Evolutionary conservation across 106 monocot species (phyloP), one percentile per base, ranked within the genome.

Genomic region (Narthecium ossifragum): DNA sequence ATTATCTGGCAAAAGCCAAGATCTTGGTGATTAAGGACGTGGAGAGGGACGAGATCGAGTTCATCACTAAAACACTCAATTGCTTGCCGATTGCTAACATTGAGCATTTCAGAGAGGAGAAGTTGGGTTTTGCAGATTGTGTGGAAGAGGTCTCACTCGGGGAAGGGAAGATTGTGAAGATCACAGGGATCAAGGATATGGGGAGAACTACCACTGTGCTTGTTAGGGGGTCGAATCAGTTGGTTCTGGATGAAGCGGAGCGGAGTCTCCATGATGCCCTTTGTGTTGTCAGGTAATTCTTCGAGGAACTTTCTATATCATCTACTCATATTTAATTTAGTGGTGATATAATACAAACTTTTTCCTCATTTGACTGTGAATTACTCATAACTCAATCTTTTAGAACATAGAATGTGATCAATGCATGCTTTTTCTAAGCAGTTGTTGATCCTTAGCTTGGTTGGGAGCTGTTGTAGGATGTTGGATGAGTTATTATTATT

Each of bases 21-120:
- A 94, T 89, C 43, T 48, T 94, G 66, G 93, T 94, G 46, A 66
- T 94, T 6, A 94, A 80, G 70, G 93, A 89, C 48, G 82, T 94
- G 26, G 93, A 94, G 72, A 82, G 93, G 64, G 93, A 94, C 36
- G 93, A 94, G 26, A 94, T 94, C 24, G 93, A 94, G 67, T 94
- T 94, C 46, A 77, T 94, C 25, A 94, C 89, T 15, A 94, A 94
- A 77, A 89, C 93, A 4, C 69, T 94, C 5, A 94, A 89, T 65
- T 94, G 89, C 56, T 65, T 94, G 77, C 89, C 93, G 0, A 94
- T 94, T 65, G 73, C 93, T 0, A 93, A 93, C 46, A 85, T 93
- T 22, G 93, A 93, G 56, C 93, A 93, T 52, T 93, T 88, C 61
- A 70, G 82, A 17, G 93, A 79, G 74, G 88, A 88, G 57, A 93